These are phyloP conservation scores for Sanghuangporus weigelae DNA, from an alignment of 1,284 basidiomycete genomes.

Conservation along the genomic window DNA sequence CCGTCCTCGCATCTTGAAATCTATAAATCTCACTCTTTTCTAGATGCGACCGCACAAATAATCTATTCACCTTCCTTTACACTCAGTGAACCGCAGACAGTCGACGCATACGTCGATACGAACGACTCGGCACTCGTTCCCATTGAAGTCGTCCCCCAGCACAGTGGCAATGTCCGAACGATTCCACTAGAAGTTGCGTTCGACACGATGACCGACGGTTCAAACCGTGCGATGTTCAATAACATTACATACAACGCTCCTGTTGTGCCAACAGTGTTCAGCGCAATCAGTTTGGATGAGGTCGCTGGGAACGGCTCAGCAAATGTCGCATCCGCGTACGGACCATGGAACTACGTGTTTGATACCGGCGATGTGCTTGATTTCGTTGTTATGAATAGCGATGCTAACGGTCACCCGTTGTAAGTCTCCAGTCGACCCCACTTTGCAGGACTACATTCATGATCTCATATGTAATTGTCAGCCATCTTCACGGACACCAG, in stretches of 20 bases:
- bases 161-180: slow-evolving; percentile 41
- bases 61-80: slow-evolving; percentile 53
- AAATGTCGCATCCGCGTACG: slow-evolving; percentile 67
- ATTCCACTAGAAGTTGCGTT: slow-evolving; percentile 55
- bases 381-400: slow-evolving; percentile 77
- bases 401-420: slow-evolving; percentile 31
- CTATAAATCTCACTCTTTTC: neutral
- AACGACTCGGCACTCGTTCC: slow-evolving; percentile 64
- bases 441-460: too few relatives aligned
- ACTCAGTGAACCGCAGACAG: slow-evolving; percentile 36
- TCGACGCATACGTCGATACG: slow-evolving; percentile 51
- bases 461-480: slow-evolving; percentile 23
- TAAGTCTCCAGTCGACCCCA: neutral
- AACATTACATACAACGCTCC: slow-evolving; percentile 66
- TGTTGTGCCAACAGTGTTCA: slow-evolving; percentile 69
- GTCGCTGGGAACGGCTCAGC: slow-evolving; percentile 35
- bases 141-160: slow-evolving; percentile 38
- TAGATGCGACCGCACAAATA: slow-evolving; percentile 75
- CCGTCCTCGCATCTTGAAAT: neutral
- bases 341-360: slow-evolving; percentile 70
- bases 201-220: slow-evolving; percentile 73
- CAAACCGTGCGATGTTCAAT: slow-evolving; percentile 74
- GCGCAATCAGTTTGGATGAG: slow-evolving; percentile 60
- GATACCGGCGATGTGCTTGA: slow-evolving; percentile 76
- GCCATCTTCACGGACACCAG: slow-evolving; percentile 81